These are phyloP conservation scores for Dendrobium nobile DNA, from an alignment of 106 monocot species.

Conservation along the genomic window DNA sequence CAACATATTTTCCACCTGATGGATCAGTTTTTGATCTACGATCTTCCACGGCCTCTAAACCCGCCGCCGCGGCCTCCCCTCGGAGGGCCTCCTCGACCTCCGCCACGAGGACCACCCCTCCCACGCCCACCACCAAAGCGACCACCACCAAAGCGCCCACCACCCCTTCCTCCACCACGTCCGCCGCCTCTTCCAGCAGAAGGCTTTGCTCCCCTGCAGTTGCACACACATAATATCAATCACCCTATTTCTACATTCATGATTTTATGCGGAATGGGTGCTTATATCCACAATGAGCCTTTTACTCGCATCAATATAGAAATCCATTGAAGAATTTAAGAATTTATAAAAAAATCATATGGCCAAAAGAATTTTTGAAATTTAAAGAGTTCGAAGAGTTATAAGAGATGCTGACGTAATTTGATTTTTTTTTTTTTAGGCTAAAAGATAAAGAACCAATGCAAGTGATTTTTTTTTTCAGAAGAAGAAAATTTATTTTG, in stretches of 20 bases:
- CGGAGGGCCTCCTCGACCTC: constrained; percentile 27
- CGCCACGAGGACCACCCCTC: constrained; percentile 41
- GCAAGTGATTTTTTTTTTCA: no score
- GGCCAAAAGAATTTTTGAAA: no score
- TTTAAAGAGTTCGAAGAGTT: no score
- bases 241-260: neutral
- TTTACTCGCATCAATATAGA: no score
- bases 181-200: constrained; percentile 41
- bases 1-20: neutral
- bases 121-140: constrained; percentile 49
- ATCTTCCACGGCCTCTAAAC: constrained; percentile 57
- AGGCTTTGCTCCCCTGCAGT: constrained; percentile 31
- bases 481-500: no score
- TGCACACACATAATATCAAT: neutral
- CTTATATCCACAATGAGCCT: no score
- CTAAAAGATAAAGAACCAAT: no score
- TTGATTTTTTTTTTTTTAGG: no score
- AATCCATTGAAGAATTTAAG: no score
- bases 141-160: constrained; percentile 21
- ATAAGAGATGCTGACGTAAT: no score
- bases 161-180: constrained; percentile 38
- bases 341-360: no score
- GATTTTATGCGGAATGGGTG: neutral
- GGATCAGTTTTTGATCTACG: constrained; percentile 9
- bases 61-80: constrained; percentile 45